Base-by-base conservation (phyloP, 2,329 filamentous ascomycete genomes). In the Drechslerella coelobrocha region DNA sequence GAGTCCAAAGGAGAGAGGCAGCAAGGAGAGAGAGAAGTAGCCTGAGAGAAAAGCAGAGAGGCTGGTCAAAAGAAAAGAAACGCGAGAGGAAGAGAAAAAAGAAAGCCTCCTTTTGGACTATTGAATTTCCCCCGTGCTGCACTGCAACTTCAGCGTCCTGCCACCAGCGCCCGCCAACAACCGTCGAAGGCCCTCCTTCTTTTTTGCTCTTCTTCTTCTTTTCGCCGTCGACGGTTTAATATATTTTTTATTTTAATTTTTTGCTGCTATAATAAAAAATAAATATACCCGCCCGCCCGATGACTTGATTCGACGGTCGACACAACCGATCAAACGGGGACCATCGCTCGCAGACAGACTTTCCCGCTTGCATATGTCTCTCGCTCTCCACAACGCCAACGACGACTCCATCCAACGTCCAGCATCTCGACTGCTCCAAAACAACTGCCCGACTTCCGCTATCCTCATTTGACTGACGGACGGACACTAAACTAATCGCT, bases 401-500 rank as follows among this genome's bases (percentile, higher is more conserved):
- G 34, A 27, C 52, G 57, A 65, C 53, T 51, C 48, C 34, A 19
- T 26, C 31, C 43, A 17, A 23, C 43, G 26, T 14, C 47, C 12
- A 43, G 37, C 52, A 14, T 34, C 31, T 19, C 29, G 51, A 21
- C 29, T 31, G 12, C 43, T 14, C 31, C 43, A 48, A 19, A 26
- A 10, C 12, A n/a, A 39, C 34, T 10, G 34, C 34, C 34, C 17
- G 34, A 39, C 34, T n/a, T n/a, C n/a, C n/a, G n/a, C n/a, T n/a
- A n/a, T n/a, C n/a, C n/a, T n/a, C n/a, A n/a, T n/a, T n/a, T 34
- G 29, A 34, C 29, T 39, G 34, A 39, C 34, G 34, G 34, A 39
- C 34, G 34, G 34, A 39, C 34, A 39, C 34, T 39, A 39, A 34
- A 39, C 34, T 14, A 6, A 5, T 59, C 55, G 37, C 23, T 43